Evolutionary conservation across 2,329 filamentous ascomycete species (phyloP), one percentile per base, ranked within the genome.

Genomic region (Sporothrix luriei): DNA sequence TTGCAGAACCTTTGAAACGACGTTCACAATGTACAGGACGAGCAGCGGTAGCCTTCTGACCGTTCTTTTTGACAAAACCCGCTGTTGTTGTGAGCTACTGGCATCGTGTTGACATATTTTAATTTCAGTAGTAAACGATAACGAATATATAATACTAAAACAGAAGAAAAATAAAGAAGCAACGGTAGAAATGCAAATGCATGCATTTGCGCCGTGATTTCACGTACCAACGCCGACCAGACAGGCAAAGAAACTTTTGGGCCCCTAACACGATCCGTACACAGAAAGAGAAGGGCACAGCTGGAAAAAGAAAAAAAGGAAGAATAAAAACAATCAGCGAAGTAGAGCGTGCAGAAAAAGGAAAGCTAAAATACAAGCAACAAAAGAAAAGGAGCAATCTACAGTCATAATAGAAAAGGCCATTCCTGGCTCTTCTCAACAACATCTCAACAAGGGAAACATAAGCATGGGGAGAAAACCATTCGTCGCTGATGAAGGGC

Each of bases 201-300:
- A 19, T 19, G 24, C 24, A 33, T 19, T 64, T 21, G 57, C 40
- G 61, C 43, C 40, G 6, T 19, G 11, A 19, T 38, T 64, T 64
- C 24, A 24, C 43, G 24, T 24, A 64, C 61, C 61, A 49, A 49
- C 61, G 61, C 61, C 61, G 16, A 49, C 43, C n/a, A 64, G 43
- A 29, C 16, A 16, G 43, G 43, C 29, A 64, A 33, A 11, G n/a
- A 64, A 49, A 64, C 61, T 64, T 64, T 64, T 64, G 43, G n/a
- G 43, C n/a, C 11, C 61, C 61, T 33, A 43, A 4, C 61, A 49
- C 10, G 14, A 48, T 49, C 48, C 57, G 59, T 64, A 62, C n/a
- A 51, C 19, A 59, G 16, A 68, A 10, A 24, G 9, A 43, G 57
- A 6, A 49, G 19, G n/a, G 26, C 55, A 49, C 54, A 55, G 21